Conservation (phyloP, 495 filamentous ascomycete species). For the Apodospora peruviana region DNA sequence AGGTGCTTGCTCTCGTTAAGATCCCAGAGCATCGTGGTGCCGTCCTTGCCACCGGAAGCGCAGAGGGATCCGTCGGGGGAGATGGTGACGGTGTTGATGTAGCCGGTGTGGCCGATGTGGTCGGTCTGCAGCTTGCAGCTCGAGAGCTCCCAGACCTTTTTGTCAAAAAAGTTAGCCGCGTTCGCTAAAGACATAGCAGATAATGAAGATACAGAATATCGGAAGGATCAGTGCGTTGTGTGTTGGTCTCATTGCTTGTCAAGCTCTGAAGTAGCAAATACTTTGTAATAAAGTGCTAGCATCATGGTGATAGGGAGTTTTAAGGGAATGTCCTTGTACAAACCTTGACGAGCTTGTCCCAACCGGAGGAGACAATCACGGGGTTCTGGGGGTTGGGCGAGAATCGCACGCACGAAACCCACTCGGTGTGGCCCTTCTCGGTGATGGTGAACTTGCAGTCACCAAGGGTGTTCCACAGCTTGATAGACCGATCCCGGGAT, state of each 20-base stretch:
- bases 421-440: constrained; percentile 99
- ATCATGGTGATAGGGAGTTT: constrained; percentile 58
- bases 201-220: constrained; percentile 14
- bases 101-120: constrained; percentile 99
- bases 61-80: constrained; percentile 99
- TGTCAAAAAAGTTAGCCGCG: constrained; percentile 7
- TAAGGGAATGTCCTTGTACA: constrained; percentile 23
- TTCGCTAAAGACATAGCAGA: constrained; percentile 1
- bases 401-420: constrained; percentile 99
- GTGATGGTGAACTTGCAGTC: constrained; percentile 99
- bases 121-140: constrained; percentile 99
- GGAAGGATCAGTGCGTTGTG: constrained; percentile 81
- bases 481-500: constrained; percentile 96
- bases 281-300: constrained; percentile 71
- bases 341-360: constrained; percentile 99
- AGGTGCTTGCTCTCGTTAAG: constrained; percentile 99
- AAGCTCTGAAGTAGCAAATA: constrained; percentile 99
- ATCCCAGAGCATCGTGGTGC: constrained; percentile 99
- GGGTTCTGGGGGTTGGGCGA: constrained; percentile 99
- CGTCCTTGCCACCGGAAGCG: constrained; percentile 98
- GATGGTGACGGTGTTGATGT: constrained; percentile 99
- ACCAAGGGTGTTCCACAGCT: constrained; percentile 99
- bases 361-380: constrained; percentile 96
- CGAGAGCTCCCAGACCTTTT: constrained; percentile 97
- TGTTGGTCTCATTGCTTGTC: constrained; percentile 92